Evolutionary conservation across 768 basidiomycete genomes (phyloP).

Genomic region (Lentinula detonsa): DNA sequence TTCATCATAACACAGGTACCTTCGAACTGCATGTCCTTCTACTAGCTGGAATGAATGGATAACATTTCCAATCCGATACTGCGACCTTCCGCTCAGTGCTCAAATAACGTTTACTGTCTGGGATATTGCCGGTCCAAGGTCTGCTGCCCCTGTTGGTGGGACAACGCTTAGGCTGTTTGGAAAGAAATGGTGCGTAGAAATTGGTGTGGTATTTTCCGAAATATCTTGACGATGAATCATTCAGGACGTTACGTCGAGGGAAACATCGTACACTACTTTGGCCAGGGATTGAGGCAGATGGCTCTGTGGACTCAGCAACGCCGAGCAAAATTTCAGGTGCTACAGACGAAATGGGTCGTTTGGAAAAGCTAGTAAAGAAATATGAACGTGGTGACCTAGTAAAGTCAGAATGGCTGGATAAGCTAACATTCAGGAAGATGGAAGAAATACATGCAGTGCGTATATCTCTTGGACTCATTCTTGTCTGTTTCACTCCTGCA

Average conservation of each 20-base stretch:
- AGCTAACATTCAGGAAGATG: conserved; percentile 89
- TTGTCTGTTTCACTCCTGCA: not conserved
- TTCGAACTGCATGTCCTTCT: not conserved
- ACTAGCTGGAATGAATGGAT: conserved; percentile 88
- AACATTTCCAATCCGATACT: conserved; percentile 85
- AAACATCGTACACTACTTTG: conserved; percentile 87
- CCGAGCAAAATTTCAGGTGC: conserved; percentile 72
- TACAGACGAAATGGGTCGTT: conserved; percentile 89
- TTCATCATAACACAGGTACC: not conserved
- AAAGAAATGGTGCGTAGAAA: conserved; percentile 71
- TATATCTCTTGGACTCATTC: not conserved
- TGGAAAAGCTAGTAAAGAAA: conserved; percentile 96
- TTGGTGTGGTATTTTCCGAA: not conserved
- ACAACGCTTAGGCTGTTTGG: conserved; percentile 88
- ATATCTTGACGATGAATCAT: not conserved
- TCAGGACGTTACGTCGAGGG: conserved; percentile 82
- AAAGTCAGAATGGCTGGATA: conserved; percentile 95
- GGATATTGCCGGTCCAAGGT: conserved; percentile 85
- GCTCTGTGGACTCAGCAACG: conserved; percentile 72
- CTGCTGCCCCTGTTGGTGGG: conserved; percentile 82
- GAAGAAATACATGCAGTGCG: conserved; percentile 89
- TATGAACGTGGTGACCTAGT: conserved; percentile 91
- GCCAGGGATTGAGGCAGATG: conserved; percentile 82
- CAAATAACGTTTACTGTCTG: conserved; percentile 94
- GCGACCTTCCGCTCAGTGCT: conserved; percentile 84